These are phyloP conservation scores for Oryza nivara DNA, from an alignment of 176 grass and related monocot genomes.

Conservation along the genomic window DNA sequence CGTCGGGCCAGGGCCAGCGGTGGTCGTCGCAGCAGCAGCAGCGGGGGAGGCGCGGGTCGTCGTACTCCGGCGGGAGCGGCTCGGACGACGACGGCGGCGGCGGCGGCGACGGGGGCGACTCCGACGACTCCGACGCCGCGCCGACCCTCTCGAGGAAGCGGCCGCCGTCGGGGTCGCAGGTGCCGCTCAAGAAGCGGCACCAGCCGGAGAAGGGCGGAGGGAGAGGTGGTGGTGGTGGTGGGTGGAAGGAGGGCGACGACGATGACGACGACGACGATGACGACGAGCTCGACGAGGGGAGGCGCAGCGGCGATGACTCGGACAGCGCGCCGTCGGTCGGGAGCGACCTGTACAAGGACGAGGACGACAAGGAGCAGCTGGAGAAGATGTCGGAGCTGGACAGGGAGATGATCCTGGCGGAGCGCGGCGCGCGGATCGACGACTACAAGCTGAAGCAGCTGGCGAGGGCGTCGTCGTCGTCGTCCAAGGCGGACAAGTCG, in stretches of 20 bases:
- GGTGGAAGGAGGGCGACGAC: conserved; percentile 36
- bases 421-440: conserved; percentile 55
- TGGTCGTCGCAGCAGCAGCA: conserved; percentile 38
- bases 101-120: conserved; percentile 1
- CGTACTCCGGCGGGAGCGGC: conserved; percentile 60
- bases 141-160: conserved; percentile 58
- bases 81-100: conserved; percentile 47
- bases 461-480: conserved; percentile 55
- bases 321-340: conserved; percentile 80
- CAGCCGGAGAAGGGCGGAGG: conserved; percentile 49
- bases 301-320: conserved; percentile 55
- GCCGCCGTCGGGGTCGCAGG: conserved; percentile 55
- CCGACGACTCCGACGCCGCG: conserved; percentile 45
- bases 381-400: conserved; percentile 78
- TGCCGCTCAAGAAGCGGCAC: conserved; percentile 89
- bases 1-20: conserved; percentile 40
- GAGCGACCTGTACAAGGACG: conserved; percentile 94
- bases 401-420: conserved; percentile 73
- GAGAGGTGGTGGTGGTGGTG: neutral
- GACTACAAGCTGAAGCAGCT: conserved; percentile 84
- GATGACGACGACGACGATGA: conserved; percentile 61
- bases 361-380: conserved; percentile 80
- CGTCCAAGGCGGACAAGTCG: conserved; percentile 58
- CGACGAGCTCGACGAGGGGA: conserved; percentile 43
- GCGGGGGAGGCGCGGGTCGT: conserved; percentile 20